Evolutionary conservation across 2,329 filamentous ascomycete genomes (phyloP).

Genomic region (Botrytis sinoallii): DNA sequence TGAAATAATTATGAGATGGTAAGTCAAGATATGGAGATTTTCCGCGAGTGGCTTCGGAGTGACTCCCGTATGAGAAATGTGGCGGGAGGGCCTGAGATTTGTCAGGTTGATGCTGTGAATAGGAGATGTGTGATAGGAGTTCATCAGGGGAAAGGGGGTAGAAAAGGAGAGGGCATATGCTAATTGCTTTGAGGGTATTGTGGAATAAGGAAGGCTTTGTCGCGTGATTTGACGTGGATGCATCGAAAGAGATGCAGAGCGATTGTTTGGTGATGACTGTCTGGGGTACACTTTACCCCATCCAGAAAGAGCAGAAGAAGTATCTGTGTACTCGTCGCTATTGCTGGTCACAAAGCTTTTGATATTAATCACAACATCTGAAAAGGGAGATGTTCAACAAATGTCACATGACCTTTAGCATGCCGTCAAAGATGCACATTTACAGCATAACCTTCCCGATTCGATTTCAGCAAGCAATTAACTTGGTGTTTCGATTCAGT

Average conservation of each 20-base stretch:
- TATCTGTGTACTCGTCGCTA: neutral
- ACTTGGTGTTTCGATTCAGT: neutral
- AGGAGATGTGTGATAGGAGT: neutral
- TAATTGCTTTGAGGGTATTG: neutral
- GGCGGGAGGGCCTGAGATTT: neutral
- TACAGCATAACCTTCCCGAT: neutral
- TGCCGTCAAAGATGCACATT: no score
- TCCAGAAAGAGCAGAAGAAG: neutral
- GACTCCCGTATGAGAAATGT: neutral
- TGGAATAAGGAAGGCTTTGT: neutral
- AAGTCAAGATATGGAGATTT: neutral
- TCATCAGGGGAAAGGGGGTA: neutral
- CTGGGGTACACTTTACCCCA: neutral
- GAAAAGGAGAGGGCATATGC: neutral
- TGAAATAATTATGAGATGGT: neutral
- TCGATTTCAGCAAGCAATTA: neutral
- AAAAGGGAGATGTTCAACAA: neutral
- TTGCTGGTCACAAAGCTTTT: neutral
- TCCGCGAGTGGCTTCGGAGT: slow-evolving; percentile 7
- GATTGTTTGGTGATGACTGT: neutral
- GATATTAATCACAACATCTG: no score
- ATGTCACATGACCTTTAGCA: neutral
- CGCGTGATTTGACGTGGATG: neutral
- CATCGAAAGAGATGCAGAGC: neutral
- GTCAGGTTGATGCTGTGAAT: neutral